These are phyloP conservation scores for Nemania sp. DNA, from an alignment of 2,329 filamentous ascomycete genomes.

Conservation along the genomic window DNA sequence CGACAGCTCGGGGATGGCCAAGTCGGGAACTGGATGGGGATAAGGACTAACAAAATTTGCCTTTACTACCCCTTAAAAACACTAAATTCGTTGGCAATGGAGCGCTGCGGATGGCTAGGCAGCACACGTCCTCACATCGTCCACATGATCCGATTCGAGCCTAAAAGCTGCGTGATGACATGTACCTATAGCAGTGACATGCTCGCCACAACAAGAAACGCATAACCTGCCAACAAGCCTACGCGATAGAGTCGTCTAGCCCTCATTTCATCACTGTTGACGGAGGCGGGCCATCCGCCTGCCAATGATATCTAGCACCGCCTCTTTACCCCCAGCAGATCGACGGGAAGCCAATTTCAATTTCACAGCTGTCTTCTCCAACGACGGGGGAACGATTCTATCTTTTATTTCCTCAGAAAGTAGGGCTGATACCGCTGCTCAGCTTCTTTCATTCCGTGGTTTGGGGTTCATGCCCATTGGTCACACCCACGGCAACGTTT, in stretches of 20 bases:
- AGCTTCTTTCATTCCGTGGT: not conserved
- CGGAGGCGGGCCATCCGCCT: constrained; percentile 34
- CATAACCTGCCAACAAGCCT: not conserved
- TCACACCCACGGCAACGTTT: not conserved
- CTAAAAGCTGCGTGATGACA: constrained; percentile 2
- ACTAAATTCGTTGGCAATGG: not conserved
- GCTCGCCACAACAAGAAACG: constrained; percentile 24
- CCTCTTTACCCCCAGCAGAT: constrained; percentile 18
- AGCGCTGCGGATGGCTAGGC: not conserved
- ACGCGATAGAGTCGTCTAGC: not conserved
- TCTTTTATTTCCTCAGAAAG: not conserved
- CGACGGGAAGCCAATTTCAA: constrained; percentile 4
- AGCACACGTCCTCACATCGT: not conserved
- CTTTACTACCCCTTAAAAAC: not conserved
- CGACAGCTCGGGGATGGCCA: not conserved
- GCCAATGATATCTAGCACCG: constrained; percentile 18
- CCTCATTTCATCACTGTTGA: constrained; percentile 4
- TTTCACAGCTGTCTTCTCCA: not conserved
- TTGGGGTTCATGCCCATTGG: constrained; percentile 4
- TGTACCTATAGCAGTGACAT: not conserved
- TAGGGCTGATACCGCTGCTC: constrained; percentile 20
- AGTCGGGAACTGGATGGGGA: constrained; percentile 10
- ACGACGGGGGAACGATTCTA: not conserved
- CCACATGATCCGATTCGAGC: constrained; percentile 26
- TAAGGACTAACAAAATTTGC: constrained; percentile 5